Evolutionary conservation across 192 early-diverging fungal genomes (phyloP).

Genomic region (Backusella psychrophila): DNA sequence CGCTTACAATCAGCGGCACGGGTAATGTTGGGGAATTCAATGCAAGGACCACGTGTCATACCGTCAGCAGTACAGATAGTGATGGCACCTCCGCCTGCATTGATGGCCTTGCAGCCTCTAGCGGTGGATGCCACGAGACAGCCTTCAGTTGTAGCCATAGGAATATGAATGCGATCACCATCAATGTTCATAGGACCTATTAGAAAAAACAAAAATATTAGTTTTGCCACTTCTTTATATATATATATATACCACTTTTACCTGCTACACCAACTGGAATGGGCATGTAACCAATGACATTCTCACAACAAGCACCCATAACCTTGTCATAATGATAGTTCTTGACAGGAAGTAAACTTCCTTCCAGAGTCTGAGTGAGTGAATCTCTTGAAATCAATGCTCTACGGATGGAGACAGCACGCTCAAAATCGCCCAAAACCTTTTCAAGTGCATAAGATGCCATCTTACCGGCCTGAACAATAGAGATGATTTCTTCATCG

Average conservation of each 20-base stretch:
- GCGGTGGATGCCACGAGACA: slow-evolving; percentile 86
- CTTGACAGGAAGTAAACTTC: slow-evolving; percentile 69
- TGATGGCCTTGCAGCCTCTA: slow-evolving; percentile 94
- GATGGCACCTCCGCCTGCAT: slow-evolving; percentile 77
- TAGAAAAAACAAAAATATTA: background rate
- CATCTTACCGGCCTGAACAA: slow-evolving; percentile 72
- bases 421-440: slow-evolving; percentile 68
- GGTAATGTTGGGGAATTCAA: slow-evolving; percentile 75
- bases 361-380: slow-evolving; percentile 60
- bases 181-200: slow-evolving; percentile 76
- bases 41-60: slow-evolving; percentile 92
- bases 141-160: slow-evolving; percentile 97
- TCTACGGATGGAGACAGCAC: slow-evolving; percentile 85
- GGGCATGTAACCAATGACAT: slow-evolving; percentile 92
- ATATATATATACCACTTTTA: background rate
- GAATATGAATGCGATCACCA: slow-evolving; percentile 77
- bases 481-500: slow-evolving; percentile 75
- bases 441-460: slow-evolving; percentile 90
- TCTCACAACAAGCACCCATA: slow-evolving; percentile 92
- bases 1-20: slow-evolving; percentile 64
- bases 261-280: slow-evolving; percentile 90
- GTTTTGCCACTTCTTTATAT: background rate
- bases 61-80: slow-evolving; percentile 80
- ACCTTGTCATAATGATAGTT: slow-evolving; percentile 90
- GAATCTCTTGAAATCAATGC: slow-evolving; percentile 70